Base-by-base conservation (phyloP, 148 eudicot genomes). In the Spergularia marina region DNA sequence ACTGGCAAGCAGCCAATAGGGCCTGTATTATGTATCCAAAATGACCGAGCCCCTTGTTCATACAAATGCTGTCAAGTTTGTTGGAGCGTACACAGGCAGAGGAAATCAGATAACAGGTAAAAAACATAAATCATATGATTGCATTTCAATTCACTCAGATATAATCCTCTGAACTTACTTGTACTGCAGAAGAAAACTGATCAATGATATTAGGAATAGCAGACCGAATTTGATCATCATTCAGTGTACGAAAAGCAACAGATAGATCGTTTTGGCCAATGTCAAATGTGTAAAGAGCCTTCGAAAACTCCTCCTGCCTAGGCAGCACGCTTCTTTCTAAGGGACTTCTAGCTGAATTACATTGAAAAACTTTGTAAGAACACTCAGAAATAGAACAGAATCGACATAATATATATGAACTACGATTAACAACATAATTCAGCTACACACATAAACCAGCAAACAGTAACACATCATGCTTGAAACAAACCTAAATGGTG, bases 21-120 rank as follows among this genome's bases (percentile, higher is more conserved):
- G 11, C 98, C 98, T 2, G 98, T 90, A 58, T 89, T 93, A 78
- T 93, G 98, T 78, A 93, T 82, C 98, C 98, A 93, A 66, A 90
- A 90, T 34, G 87, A 53, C 77, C 95, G 84, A 9, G 84, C 96
- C 18, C 96, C 98, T 84, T 82, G 70, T 54, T 78, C 80, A 77
- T 89, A 89, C 63, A 91, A 53, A 66, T 73, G 77, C 94, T 91
- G 85, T 59, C 70, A 83, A 7, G 53, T 55, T 41, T 16, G 1
- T 30, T 34, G 72, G n/a, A n/a, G n/a, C n/a, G n/a, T n/a, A n/a
- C n/a, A n/a, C n/a, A n/a, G n/a, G 49, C 49, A 44, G 0, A 44
- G 10, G 49, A 44, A 44, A 44, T 44, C 49, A 44, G 49, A 44
- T 44, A 44, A 9, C 7, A 44, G 49, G 49, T 9, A 44, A 44